Evolutionary conservation across 2,329 filamentous ascomycete genomes (phyloP).

Genomic region (Calonectria pseudoreteaudii): DNA sequence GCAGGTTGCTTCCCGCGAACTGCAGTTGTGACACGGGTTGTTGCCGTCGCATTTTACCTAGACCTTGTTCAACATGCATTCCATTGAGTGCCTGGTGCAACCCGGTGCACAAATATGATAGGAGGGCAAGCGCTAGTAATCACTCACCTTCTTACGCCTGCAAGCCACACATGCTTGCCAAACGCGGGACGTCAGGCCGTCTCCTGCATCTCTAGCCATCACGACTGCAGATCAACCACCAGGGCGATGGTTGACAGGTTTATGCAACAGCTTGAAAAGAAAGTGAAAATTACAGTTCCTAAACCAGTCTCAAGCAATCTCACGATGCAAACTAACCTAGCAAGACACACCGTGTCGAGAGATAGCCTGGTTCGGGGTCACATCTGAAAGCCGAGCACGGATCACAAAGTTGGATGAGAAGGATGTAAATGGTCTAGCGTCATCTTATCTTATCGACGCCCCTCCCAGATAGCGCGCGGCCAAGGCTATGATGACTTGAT

Average conservation of each 20-base stretch:
- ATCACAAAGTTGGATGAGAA: not conserved
- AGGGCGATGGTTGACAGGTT: not conserved
- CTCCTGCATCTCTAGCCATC: conserved; percentile 5
- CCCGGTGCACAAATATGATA: not conserved
- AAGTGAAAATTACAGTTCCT: not conserved
- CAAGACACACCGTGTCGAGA: not conserved
- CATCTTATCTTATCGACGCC: not conserved
- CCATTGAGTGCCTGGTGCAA: not conserved
- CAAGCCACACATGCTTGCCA: conserved; percentile 17
- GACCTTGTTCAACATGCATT: not conserved
- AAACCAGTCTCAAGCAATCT: not conserved
- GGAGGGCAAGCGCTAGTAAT: not conserved
- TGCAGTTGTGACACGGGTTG: conserved; percentile 24
- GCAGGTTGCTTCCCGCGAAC: conserved; percentile 13
- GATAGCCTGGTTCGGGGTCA: not conserved
- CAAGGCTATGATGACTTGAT: not conserved
- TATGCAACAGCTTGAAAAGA: not conserved
- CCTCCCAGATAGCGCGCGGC: not conserved
- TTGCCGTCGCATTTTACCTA: conserved; percentile 27
- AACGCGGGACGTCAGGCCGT: not conserved
- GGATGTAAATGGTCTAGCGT: not conserved
- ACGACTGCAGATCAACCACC: not conserved
- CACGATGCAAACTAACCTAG: not conserved
- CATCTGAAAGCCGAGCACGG: conserved; percentile 3
- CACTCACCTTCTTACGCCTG: conserved; percentile 12